These are phyloP conservation scores for Calendula officinalis DNA, from an alignment of 129 eudicot species.

Conservation along the genomic window DNA sequence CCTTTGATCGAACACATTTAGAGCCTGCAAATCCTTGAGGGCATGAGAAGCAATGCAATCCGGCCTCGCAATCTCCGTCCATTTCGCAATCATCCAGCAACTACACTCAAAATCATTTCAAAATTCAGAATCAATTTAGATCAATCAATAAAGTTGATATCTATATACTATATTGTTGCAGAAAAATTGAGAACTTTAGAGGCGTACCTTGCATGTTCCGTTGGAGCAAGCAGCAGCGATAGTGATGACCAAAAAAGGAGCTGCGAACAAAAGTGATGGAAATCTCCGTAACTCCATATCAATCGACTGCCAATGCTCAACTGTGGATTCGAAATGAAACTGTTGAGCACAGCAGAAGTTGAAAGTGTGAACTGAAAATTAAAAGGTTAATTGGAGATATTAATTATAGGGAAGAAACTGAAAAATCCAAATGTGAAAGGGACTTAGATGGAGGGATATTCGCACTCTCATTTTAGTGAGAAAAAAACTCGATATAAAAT, in stretches of 20 bases:
- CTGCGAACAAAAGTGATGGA: background rate
- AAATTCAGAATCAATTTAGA: background rate
- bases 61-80: conserved; percentile 57
- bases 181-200: background rate
- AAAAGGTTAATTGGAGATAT: background rate
- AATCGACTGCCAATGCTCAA: background rate
- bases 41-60: conserved; percentile 67
- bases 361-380: background rate
- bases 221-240: conserved; percentile 47
- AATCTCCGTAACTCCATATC: too few relatives aligned
- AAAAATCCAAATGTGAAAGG: background rate
- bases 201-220: conserved; percentile 55
- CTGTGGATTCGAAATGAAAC: background rate
- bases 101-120: conserved; percentile 24
- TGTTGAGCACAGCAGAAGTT: background rate
- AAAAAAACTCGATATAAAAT: too few relatives aligned
- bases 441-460: conserved; percentile 7
- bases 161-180: background rate
- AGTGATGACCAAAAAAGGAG: conserved; percentile 11
- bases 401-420: conserved; percentile 17
- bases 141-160: too few relatives aligned
- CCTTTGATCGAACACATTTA: conserved; percentile 62
- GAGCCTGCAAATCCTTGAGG: conserved; percentile 45
- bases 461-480: background rate
- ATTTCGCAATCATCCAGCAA: conserved; percentile 48